These are phyloP conservation scores for Pyrus hybrid DNA, from an alignment of 331 rosid genomes.

Conservation along the genomic window DNA sequence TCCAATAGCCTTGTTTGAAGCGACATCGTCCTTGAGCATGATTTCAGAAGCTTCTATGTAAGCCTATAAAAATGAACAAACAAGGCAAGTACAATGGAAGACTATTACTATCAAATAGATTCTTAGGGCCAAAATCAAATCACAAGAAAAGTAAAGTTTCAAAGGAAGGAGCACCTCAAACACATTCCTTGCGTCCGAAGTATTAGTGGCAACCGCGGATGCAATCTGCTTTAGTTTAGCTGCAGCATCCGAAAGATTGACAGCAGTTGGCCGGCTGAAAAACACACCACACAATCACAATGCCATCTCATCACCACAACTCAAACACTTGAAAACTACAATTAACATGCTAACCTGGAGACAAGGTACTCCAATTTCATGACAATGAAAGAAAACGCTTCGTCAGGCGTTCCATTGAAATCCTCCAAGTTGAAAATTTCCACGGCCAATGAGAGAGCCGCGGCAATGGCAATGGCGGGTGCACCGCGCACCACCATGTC, in stretches of 20 bases:
- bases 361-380: constrained; percentile 79
- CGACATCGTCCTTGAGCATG: constrained; percentile 89
- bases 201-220: constrained; percentile 37
- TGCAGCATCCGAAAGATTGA: constrained; percentile 86
- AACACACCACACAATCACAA: constrained; percentile 1
- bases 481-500: constrained; percentile 99
- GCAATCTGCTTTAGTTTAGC: constrained; percentile 63
- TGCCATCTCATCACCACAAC: neutral
- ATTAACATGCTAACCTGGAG: constrained; percentile 38
- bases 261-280: constrained; percentile 95
- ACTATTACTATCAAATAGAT: neutral
- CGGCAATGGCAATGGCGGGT: constrained; percentile 96
- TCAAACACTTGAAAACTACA: neutral
- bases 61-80: constrained; percentile 37
- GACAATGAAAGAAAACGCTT: constrained; percentile 49
- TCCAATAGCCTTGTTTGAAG: constrained; percentile 86
- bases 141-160: neutral
- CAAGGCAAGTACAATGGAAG: neutral
- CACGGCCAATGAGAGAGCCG: constrained; percentile 83
- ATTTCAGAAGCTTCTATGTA: constrained; percentile 71
- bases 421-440: constrained; percentile 51
- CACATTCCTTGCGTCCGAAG: constrained; percentile 45
- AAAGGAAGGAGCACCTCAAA: constrained; percentile 37
- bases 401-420: constrained; percentile 52
- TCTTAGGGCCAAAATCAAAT: neutral